phyloP scores from a whole-genome alignment of 108 stramenopile genomes.

The Conticribra guillardii region DNA sequence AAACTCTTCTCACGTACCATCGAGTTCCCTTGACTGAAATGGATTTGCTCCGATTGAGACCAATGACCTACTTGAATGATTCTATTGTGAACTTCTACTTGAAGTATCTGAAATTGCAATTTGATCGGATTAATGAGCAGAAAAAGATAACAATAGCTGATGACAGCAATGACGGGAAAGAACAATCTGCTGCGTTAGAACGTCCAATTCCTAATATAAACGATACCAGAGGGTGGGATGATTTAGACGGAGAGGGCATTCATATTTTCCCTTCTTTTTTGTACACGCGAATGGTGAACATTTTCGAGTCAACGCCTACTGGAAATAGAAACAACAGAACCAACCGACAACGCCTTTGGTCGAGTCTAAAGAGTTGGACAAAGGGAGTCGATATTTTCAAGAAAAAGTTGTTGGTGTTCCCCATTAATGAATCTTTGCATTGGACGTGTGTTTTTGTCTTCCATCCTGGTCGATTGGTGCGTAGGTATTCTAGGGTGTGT shows the following conservation, averaged over 20 bases:
- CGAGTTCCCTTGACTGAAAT: conserved; percentile 23
- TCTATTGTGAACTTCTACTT: conserved; percentile 51
- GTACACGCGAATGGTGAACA: conserved; percentile 36
- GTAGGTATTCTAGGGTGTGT: conserved; percentile 10
- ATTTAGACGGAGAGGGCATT: conserved; percentile 35
- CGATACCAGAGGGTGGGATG: conserved; percentile 24
- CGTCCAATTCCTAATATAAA: not conserved
- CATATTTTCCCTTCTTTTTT: conserved; percentile 37
- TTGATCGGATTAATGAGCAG: not conserved
- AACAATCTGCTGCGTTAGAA: not conserved
- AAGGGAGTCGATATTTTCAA: conserved; percentile 59
- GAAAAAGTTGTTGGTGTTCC: conserved; percentile 59
- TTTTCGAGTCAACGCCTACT: conserved; percentile 1
- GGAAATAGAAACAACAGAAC: conserved; percentile 27
- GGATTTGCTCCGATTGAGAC: conserved; percentile 46
- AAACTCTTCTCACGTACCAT: conserved; percentile 26
- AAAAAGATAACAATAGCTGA: not conserved
- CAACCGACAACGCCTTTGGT: conserved; percentile 24
- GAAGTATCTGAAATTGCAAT: conserved; percentile 20
- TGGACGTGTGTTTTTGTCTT: conserved; percentile 52
- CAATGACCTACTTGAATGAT: conserved; percentile 51
- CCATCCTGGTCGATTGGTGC: conserved; percentile 35
- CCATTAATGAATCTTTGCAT: conserved; percentile 60
- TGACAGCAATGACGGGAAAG: not conserved
- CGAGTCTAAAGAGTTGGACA: conserved; percentile 57